Evolutionary conservation across 805 yeast genomes (phyloP).

Genomic region (Aciculoconidium aculeatum): DNA sequence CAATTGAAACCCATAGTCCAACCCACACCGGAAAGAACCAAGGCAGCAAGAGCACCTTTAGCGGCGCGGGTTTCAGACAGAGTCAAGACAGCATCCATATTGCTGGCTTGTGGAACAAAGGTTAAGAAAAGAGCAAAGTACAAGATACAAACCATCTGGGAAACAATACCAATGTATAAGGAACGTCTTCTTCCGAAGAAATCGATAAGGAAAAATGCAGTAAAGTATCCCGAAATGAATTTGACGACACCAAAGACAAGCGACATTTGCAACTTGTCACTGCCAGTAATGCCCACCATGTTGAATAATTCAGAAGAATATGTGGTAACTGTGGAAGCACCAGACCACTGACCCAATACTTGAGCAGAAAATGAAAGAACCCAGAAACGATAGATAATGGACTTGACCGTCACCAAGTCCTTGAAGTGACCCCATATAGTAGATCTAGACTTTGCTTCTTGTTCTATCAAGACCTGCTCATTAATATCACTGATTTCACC

Average conservation of each 20-base stretch:
- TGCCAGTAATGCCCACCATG: slow-evolving; percentile 14
- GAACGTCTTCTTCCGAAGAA: slow-evolving; percentile 18
- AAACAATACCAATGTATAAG: slow-evolving; percentile 15
- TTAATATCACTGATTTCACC: slow-evolving; percentile 18
- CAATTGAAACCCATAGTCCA: slow-evolving; percentile 60
- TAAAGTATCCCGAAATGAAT: slow-evolving; percentile 16
- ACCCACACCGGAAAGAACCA: slow-evolving; percentile 47
- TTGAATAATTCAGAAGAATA: slow-evolving; percentile 18
- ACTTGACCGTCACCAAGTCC: slow-evolving; percentile 11
- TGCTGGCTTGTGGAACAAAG: slow-evolving; percentile 28
- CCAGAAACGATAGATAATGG: slow-evolving; percentile 16
- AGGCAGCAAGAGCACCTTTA: slow-evolving; percentile 44
- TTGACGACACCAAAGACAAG: slow-evolving; percentile 21
- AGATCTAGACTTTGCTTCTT: slow-evolving; percentile 11
- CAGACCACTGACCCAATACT: slow-evolving; percentile 19
- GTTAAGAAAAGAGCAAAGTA: slow-evolving; percentile 20
- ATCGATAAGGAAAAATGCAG: slow-evolving; percentile 21
- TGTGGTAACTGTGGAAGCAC: slow-evolving; percentile 20
- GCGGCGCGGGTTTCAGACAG: slow-evolving; percentile 32
- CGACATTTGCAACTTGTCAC: slow-evolving; percentile 15
- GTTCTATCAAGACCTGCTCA: slow-evolving; percentile 14
- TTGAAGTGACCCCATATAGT: slow-evolving; percentile 6
- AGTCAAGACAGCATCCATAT: slow-evolving; percentile 21
- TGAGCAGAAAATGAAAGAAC: slow-evolving; percentile 12
- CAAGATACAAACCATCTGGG: slow-evolving; percentile 14